Conservation (phyloP, 306 rosid genomes). For the Oxytropis ochrocephala region DNA sequence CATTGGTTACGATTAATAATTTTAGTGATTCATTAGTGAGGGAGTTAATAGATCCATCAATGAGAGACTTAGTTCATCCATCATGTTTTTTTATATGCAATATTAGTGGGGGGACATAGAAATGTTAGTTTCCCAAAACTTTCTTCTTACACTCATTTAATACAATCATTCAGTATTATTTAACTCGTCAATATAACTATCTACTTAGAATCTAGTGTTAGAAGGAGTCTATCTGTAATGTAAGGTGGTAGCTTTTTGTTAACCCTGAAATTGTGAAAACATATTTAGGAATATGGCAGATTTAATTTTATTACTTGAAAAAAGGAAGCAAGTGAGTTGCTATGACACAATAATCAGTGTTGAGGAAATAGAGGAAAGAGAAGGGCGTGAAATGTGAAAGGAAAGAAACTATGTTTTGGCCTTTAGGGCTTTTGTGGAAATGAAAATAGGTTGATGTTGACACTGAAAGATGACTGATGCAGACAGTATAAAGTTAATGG, state of each 20-base stretch:
- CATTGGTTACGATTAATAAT: too few species aligned
- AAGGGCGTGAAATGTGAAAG: slow-evolving; percentile 1
- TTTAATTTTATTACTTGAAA: slow-evolving; percentile 19
- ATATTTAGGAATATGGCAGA: slow-evolving; percentile 26
- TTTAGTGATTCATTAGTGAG: too few species aligned
- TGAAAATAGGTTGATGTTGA: slow-evolving; percentile 51
- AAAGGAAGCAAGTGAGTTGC: slow-evolving; percentile 26
- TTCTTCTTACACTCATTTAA: too few species aligned
- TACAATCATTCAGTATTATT: too few species aligned
- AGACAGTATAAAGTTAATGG: slow-evolving; percentile 44
- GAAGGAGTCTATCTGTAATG: too few species aligned
- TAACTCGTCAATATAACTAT: too few species aligned
- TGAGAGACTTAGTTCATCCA: too few species aligned
- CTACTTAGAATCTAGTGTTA: too few species aligned
- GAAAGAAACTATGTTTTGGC: slow-evolving; percentile 24
- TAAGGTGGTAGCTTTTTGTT: not conserved
- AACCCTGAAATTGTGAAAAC: slow-evolving; percentile 17
- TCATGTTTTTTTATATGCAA: too few species aligned
- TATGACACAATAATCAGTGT: not conserved
- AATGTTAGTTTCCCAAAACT: too few species aligned
- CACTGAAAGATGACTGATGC: slow-evolving; percentile 48
- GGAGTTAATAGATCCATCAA: too few species aligned
- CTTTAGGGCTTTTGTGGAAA: slow-evolving; percentile 53
- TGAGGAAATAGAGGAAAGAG: slow-evolving; percentile 18
- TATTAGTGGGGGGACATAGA: too few species aligned